Conservation (phyloP, 768 basidiomycete species). For the Lactarius akahatsu region DNA sequence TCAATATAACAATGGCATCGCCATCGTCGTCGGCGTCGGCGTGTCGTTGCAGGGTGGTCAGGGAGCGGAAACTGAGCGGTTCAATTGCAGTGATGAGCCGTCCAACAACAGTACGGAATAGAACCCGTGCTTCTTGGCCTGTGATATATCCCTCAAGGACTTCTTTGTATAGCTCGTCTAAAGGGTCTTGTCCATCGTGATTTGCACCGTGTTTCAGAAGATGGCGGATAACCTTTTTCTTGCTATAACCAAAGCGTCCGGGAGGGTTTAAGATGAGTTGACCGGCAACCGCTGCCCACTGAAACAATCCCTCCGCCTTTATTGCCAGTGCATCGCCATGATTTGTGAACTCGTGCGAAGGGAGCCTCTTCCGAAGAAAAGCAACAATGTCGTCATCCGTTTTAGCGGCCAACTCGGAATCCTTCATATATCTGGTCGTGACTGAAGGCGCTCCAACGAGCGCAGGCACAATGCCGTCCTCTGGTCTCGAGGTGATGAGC, state of each 20-base stretch:
- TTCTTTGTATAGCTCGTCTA: no score
- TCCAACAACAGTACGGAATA: background rate
- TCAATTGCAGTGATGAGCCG: background rate
- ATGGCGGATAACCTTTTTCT: no score
- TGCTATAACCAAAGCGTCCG: no score
- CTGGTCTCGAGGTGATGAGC: background rate
- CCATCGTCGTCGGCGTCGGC: background rate
- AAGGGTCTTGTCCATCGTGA: background rate
- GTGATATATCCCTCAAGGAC: no score
- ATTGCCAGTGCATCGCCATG: background rate
- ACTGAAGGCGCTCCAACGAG: background rate
- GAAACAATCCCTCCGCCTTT: slow-evolving; percentile 1
- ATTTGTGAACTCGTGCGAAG: background rate
- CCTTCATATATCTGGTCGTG: background rate
- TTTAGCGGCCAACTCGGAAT: background rate
- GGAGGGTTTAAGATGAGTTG: background rate
- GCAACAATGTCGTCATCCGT: background rate
- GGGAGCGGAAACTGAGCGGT: background rate
- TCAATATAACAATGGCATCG: background rate
- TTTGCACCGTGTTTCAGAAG: background rate
- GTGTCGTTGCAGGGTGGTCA: background rate
- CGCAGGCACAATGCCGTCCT: background rate
- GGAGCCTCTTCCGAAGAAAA: background rate
- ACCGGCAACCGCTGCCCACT: background rate
- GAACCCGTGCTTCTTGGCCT: background rate